Percentiles rank a stretch among this genome's conserved stretches.
Evolutionary conservation across 805 yeast species (phyloP).

Genomic region (Pichia sporocuriosa): DNA sequence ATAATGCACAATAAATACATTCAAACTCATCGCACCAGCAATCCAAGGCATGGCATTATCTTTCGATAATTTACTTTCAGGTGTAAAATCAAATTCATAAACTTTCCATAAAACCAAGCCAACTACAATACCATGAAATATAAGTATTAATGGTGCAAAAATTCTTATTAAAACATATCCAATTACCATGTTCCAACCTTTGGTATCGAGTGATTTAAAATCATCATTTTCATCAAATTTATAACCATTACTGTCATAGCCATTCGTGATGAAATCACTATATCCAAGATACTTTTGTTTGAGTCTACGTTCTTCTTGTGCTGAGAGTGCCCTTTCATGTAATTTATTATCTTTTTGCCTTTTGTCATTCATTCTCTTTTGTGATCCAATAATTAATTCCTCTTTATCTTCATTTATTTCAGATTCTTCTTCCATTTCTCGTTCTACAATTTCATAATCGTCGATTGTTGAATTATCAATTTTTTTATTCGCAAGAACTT

Average conservation of each 20-base stretch:
- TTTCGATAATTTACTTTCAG: slow-evolving; percentile 7
- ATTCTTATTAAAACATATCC: slow-evolving; percentile 25
- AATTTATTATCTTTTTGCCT: neutral
- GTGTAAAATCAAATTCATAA: slow-evolving; percentile 14
- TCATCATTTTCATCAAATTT: slow-evolving; percentile 9
- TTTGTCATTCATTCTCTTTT: neutral
- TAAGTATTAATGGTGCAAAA: slow-evolving; percentile 22
- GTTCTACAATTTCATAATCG: slow-evolving; percentile 1
- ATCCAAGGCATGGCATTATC: slow-evolving; percentile 17
- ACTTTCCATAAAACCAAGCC: slow-evolving; percentile 17
- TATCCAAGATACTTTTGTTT: slow-evolving; percentile 12
- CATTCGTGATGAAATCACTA: slow-evolving; percentile 3
- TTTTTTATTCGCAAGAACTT: neutral
- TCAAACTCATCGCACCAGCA: slow-evolving; percentile 16
- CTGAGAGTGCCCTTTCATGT: neutral
- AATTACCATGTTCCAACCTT: slow-evolving; percentile 24
- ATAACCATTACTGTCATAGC: slow-evolving; percentile 9
- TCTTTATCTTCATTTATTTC: slow-evolving; percentile 10
- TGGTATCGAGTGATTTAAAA: slow-evolving; percentile 10
- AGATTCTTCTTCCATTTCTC: neutral
- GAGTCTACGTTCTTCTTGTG: neutral
- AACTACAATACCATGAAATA: slow-evolving; percentile 19
- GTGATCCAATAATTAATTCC: slow-evolving; percentile 17
- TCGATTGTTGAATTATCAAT: slow-evolving; percentile 4
- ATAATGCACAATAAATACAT: slow-evolving; percentile 23